Percentiles rank a stretch among this genome's conserved stretches.
Evolutionary conservation across 192 early-diverging fungal species (phyloP).

Genomic region (Coemansia sp.): DNA sequence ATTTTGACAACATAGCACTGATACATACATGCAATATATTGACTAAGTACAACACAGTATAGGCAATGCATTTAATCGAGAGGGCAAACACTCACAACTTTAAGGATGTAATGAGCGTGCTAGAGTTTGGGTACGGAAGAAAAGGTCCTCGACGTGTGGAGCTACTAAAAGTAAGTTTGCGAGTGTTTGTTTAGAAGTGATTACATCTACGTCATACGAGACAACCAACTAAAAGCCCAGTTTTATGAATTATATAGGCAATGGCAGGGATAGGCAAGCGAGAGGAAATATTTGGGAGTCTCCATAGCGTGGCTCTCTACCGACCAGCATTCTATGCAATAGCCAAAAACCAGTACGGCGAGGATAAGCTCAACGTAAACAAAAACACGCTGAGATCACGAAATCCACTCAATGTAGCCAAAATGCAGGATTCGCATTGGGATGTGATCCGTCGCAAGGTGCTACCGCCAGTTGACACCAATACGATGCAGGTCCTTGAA

Average conservation of each 20-base stretch:
- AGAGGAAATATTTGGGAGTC: constrained; percentile 36
- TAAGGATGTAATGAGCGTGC: constrained; percentile 35
- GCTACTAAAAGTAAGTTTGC: constrained; percentile 27
- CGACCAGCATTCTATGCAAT: constrained; percentile 45
- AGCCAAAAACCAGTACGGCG: constrained; percentile 27
- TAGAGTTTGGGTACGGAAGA: constrained; percentile 43
- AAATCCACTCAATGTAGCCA: constrained; percentile 42
- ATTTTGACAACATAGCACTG: neutral
- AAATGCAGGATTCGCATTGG: constrained; percentile 43
- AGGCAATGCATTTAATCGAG: constrained; percentile 27
- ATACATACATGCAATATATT: neutral
- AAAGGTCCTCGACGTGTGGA: constrained; percentile 38
- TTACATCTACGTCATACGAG: neutral
- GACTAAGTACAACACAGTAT: neutral
- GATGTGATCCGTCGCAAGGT: constrained; percentile 11
- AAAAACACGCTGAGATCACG: constrained; percentile 16
- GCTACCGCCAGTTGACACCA: constrained; percentile 24
- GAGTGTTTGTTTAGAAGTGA: neutral
- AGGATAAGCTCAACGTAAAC: constrained; percentile 20
- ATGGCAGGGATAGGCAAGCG: constrained; percentile 20
- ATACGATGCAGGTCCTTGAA: constrained; percentile 31
- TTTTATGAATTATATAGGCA: constrained; percentile 17
- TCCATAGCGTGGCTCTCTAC: constrained; percentile 23
- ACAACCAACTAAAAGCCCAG: neutral
- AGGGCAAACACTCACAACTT: constrained; percentile 35